Evolutionary conservation across 176 grass and related monocot genomes (phyloP).

Genomic region (Triticum monococcum): DNA sequence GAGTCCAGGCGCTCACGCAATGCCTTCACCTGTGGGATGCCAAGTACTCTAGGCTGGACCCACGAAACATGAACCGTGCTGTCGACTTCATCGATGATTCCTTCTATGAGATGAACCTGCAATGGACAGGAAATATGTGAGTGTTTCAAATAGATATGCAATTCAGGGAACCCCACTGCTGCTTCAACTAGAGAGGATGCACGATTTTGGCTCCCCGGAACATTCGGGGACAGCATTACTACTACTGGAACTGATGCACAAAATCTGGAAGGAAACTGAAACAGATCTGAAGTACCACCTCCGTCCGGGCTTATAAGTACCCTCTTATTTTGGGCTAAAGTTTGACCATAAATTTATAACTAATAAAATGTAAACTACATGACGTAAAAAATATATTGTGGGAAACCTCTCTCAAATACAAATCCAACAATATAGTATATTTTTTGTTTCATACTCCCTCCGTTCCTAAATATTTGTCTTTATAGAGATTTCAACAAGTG

Average conservation of each 20-base stretch:
- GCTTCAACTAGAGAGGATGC: slow-evolving; percentile 14
- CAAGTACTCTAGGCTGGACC: slow-evolving; percentile 90
- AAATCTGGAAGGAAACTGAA: background rate
- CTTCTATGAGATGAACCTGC: slow-evolving; percentile 98
- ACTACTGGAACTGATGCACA: background rate
- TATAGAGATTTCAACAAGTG: no score
- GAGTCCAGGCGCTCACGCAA: slow-evolving; percentile 65
- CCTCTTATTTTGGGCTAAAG: no score
- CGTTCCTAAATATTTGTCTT: no score
- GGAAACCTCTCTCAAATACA: no score
- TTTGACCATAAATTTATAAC: no score
- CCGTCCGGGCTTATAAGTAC: no score
- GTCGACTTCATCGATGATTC: slow-evolving; percentile 90
- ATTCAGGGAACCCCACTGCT: background rate
- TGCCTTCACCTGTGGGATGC: slow-evolving; percentile 77
- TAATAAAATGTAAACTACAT: no score
- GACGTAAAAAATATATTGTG: no score
- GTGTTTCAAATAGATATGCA: background rate
- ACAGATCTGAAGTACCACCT: background rate
- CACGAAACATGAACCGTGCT: slow-evolving; percentile 82
- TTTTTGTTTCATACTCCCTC: no score
- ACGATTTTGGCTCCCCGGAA: background rate
- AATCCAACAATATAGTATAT: no score
- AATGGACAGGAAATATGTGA: background rate
- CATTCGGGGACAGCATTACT: background rate